Evolutionary conservation across 1,284 basidiomycete species (phyloP).

Genomic region (Moniliophthora roreri): DNA sequence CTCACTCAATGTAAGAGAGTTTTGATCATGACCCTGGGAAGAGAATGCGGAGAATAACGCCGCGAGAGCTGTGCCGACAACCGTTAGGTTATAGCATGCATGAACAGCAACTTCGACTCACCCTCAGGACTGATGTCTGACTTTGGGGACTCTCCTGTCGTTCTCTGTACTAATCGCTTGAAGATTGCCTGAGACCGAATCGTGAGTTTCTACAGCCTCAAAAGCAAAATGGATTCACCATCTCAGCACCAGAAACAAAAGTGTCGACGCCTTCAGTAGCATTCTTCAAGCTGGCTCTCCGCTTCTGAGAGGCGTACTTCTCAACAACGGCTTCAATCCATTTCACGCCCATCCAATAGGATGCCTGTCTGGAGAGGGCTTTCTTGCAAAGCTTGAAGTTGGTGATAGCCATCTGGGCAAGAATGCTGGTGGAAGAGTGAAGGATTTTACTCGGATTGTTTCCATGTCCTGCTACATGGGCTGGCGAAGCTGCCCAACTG

Average conservation of each 20-base stretch:
- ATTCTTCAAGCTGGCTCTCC: constrained; percentile 8
- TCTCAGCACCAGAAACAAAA: constrained; percentile 10
- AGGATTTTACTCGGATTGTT: constrained; percentile 1
- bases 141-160: constrained; percentile 9
- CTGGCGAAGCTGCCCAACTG: neutral
- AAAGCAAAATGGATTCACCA: constrained; percentile 8
- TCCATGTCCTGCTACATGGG: neutral
- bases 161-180: constrained; percentile 10
- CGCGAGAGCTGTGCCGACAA: neutral
- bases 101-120: neutral
- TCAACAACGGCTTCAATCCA: constrained; percentile 16
- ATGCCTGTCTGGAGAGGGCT: constrained; percentile 9
- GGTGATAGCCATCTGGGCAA: constrained; percentile 13
- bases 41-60: constrained; percentile 6
- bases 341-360: constrained; percentile 15
- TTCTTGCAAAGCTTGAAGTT: constrained; percentile 15
- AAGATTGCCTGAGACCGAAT: constrained; percentile 2
- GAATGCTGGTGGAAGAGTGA: constrained; percentile 11
- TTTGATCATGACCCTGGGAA: constrained; percentile 5
- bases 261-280: constrained; percentile 13
- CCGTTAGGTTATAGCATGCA: neutral
- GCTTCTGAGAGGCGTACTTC: constrained; percentile 11
- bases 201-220: neutral
- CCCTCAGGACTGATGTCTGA: constrained; percentile 9
- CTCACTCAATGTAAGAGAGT: constrained; percentile 6